phyloP scores from a whole-genome alignment of 1,139 yeast genomes.

The Kurtzmaniella quercitrusa region DNA sequence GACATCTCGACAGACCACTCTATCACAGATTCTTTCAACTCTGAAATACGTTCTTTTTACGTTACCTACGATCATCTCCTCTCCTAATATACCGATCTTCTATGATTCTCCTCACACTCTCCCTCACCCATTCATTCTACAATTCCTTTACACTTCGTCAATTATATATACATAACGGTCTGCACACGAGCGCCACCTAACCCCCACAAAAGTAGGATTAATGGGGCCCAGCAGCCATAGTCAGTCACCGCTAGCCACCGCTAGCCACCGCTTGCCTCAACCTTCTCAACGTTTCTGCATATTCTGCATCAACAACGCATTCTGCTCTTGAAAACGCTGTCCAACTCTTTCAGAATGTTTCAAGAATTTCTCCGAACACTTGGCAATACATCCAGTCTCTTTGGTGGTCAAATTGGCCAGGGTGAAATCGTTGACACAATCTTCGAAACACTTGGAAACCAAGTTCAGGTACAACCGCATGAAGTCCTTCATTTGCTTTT shows the following conservation, averaged over 20 bases:
- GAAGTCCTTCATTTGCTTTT: constrained; percentile 98
- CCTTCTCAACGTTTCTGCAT: constrained; percentile 35
- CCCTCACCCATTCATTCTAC: no score
- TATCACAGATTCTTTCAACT: no score
- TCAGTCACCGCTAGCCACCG: no score
- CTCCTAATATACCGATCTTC: no score
- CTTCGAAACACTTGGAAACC: constrained; percentile 94
- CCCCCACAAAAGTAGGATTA: no score
- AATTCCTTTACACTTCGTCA: neutral
- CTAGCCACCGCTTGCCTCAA: no score
- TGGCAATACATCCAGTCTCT: constrained; percentile 81
- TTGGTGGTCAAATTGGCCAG: constrained; percentile 79
- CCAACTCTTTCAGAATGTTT: constrained; percentile 98
- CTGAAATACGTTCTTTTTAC: no score
- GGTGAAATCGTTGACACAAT: constrained; percentile 97
- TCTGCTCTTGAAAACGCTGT: constrained; percentile 97
- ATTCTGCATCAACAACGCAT: constrained; percentile 52
- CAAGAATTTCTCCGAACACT: constrained; percentile 95
- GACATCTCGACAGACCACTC: no score
- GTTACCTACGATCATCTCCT: no score
- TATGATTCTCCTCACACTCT: no score
- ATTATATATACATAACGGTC: neutral
- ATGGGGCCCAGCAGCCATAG: no score
- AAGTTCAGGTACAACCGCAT: constrained; percentile 92
- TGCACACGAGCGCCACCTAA: neutral